Conservation (phyloP, 208 protist genomes). For the Novymonas esmeraldas region DNA sequence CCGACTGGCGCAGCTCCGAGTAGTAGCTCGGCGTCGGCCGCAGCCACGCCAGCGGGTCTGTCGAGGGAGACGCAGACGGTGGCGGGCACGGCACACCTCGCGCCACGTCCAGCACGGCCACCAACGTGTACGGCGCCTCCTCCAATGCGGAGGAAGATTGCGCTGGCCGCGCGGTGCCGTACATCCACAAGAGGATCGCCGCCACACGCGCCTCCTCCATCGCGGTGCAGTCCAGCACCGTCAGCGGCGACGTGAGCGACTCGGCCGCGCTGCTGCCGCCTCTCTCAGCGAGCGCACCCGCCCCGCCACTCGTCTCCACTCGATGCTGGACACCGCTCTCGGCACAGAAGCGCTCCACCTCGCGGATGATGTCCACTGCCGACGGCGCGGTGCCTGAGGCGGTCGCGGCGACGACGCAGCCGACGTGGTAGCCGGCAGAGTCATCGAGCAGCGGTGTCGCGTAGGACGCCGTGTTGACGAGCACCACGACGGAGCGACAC, state of each 20-base stretch:
- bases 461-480: constrained; percentile 8
- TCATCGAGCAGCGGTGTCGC: neutral
- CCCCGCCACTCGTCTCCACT: neutral
- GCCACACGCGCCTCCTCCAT: neutral
- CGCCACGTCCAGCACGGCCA: constrained; percentile 21
- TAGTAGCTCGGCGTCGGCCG: constrained; percentile 43
- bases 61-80: constrained; percentile 2
- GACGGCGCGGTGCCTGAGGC: neutral
- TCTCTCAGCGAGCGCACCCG: neutral
- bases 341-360: constrained; percentile 1
- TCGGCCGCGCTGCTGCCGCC: neutral
- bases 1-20: constrained; percentile 15
- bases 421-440: constrained; percentile 18
- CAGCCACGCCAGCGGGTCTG: constrained; percentile 35
- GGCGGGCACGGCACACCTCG: constrained; percentile 7
- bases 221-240: constrained; percentile 8
- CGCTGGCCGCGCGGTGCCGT: neutral
- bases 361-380: neutral
- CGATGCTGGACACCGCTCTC: constrained; percentile 3
- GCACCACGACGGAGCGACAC: constrained; percentile 39
- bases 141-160: constrained; percentile 7
- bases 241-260: neutral
- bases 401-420: constrained; percentile 19
- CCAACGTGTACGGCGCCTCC: constrained; percentile 18
- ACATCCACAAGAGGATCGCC: constrained; percentile 15